These are phyloP conservation scores for Wickerhamomyces ciferrii DNA, from an alignment of 805 yeast species.

Conservation along the genomic window DNA sequence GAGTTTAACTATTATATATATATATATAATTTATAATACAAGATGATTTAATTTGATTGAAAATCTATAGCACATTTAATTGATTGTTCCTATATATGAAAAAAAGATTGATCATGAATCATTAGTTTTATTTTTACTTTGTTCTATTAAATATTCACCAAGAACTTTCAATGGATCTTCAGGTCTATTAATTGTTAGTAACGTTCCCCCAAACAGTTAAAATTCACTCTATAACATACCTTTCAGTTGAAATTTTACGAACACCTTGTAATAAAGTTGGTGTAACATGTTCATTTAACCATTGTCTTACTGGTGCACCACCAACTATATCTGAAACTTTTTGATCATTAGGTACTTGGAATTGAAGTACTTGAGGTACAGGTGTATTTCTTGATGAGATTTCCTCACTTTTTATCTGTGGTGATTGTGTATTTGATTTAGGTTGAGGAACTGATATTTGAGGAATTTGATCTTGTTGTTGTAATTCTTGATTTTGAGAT, in stretches of 20 bases:
- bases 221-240: slow-evolving; percentile 25
- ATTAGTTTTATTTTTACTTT: slow-evolving; percentile 19
- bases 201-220: slow-evolving; percentile 5
- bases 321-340: slow-evolving; percentile 48
- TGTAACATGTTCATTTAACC: slow-evolving; percentile 60
- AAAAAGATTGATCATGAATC: background rate
- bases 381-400: slow-evolving; percentile 8
- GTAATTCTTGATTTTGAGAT: background rate
- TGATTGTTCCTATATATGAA: background rate
- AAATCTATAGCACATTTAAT: too few relatives aligned
- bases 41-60: background rate
- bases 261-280: slow-evolving; percentile 62
- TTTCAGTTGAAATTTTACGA: slow-evolving; percentile 40
- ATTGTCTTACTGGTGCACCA: slow-evolving; percentile 68
- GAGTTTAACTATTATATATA: background rate
- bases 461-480: background rate
- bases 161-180: slow-evolving; percentile 46
- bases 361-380: slow-evolving; percentile 15
- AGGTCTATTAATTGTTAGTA: slow-evolving; percentile 28
- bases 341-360: slow-evolving; percentile 13
- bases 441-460: background rate
- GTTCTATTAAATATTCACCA: slow-evolving; percentile 47
- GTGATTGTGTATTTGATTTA: background rate
- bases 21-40: background rate
- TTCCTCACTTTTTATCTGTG: background rate